phyloP scores from a whole-genome alignment of 2,329 filamentous ascomycete genomes.

The Ceratocystis colombiana region DNA sequence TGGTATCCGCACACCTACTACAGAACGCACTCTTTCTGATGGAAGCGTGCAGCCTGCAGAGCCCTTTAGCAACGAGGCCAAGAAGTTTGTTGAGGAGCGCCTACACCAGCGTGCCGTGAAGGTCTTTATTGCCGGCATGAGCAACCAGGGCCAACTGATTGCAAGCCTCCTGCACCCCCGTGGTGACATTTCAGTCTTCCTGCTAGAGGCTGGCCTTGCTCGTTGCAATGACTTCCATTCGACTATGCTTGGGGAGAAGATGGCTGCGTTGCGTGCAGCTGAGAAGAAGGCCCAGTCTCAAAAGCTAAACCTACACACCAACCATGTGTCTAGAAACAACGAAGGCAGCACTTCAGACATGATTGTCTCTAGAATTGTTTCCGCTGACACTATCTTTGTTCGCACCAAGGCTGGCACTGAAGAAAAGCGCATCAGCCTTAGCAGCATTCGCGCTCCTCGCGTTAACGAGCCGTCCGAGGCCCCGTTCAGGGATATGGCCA shows the following conservation, averaged over 20 bases:
- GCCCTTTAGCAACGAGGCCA: conserved; percentile 80
- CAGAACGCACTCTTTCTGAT: conserved; percentile 69
- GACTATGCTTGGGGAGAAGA: conserved; percentile 77
- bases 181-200: conserved; percentile 84
- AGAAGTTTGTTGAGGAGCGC: conserved; percentile 74
- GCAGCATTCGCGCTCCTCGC: conserved; percentile 89
- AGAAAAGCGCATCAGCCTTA: conserved; percentile 85
- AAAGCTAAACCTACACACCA: conserved; percentile 70
- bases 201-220: conserved; percentile 80
- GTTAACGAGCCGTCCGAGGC: conserved; percentile 75
- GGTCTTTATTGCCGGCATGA: conserved; percentile 73
- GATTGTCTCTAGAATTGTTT: conserved; percentile 72
- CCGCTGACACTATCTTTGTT: conserved; percentile 79
- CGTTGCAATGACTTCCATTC: conserved; percentile 94
- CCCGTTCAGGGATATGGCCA: conserved; percentile 83
- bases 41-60: conserved; percentile 76
- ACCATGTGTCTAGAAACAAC: conserved; percentile 51
- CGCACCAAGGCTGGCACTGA: conserved; percentile 67
- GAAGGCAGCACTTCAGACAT: conserved; percentile 55
- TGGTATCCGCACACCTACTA: conserved; percentile 80
- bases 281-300: conserved; percentile 74
- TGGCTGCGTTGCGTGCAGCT: conserved; percentile 73
- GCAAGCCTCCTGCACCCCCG: conserved; percentile 77
- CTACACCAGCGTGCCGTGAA: conserved; percentile 78
- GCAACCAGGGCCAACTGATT: conserved; percentile 84